Base-by-base conservation (phyloP, 352 stramenopile genomes). In the Pythium plurisporium region DNA sequence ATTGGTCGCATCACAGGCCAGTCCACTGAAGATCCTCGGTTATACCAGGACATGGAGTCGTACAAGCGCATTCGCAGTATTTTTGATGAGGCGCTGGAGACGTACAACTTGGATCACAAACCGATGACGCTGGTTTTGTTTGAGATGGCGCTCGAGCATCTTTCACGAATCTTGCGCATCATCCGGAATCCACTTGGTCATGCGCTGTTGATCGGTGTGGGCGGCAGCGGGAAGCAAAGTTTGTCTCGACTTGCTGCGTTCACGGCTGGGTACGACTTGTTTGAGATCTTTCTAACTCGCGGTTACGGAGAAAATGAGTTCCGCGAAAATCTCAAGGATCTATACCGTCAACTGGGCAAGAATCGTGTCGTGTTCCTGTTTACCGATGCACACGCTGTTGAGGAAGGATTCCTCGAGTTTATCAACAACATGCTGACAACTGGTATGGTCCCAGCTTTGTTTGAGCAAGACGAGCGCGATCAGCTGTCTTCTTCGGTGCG, bases 391-490 rank as follows among this genome's bases (percentile, higher is more conserved):
- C 93, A 98, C 57, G 91, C 96, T 0, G 92, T 98, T 3, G 88
- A 98, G 60, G 94, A 98, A 79, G 94, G 90, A 2, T 98, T 98
- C 58, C 74, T 98, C 17, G 94, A 98, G 62, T 97, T 97, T 51
- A 94, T 98, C 57, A 98, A 98, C 74, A 98, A 98, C 58, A 98
- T 98, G 88, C 73, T 98, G 7, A 98, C 93, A 0, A 98, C 93
- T 0, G 94, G 94, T 1, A 94, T 97, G 70, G 93, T 98, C 11
- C 91, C 94, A 1, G 92, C 90, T 3, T 62, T 98, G 3, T 98
- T 98, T 64, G 91, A 96, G 47, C 70, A 89, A 20, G 91, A 98
- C 36, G 94, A 98, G 57, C 88, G 91, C 36, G 94, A 98, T 42
- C 72, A 70, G 9, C 70, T 97, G 3, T 79, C 79, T 2, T 86